Conservation (phyloP, 768 basidiomycete species). For the Lactarius evosmus region DNA sequence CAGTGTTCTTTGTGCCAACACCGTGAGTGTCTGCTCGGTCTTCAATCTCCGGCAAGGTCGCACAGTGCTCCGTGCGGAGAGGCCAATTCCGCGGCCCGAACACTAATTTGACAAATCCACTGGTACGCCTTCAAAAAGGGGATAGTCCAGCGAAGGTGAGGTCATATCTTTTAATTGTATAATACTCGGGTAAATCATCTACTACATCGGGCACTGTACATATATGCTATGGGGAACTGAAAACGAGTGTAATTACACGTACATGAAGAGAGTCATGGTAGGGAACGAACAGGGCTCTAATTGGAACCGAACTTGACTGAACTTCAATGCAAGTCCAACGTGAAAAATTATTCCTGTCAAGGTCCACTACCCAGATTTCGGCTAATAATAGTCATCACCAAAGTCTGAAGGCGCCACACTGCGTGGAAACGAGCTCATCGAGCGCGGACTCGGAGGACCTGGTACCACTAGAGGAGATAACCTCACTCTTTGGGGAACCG, state of each 20-base stretch:
- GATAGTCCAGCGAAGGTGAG: background rate
- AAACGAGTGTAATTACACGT: constrained; percentile 13
- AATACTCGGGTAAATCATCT: background rate
- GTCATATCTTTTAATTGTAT: background rate
- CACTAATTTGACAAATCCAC: constrained; percentile 9
- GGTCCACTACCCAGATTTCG: background rate
- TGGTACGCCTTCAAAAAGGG: background rate
- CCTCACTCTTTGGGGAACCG: constrained; percentile 2
- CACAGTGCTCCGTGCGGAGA: no score
- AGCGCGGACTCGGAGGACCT: constrained; percentile 6
- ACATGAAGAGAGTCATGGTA: background rate
- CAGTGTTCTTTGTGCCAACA: constrained; percentile 4
- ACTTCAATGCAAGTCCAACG: background rate
- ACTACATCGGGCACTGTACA: background rate
- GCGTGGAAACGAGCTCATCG: constrained; percentile 17
- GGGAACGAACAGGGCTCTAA: background rate
- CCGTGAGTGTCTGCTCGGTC: background rate
- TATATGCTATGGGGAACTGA: background rate
- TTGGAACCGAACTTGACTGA: background rate
- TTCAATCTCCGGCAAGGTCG: background rate
- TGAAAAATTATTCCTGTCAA: background rate
- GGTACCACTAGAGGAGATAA: background rate
- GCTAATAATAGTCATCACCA: constrained; percentile 10
- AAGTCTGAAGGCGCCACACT: constrained; percentile 18
- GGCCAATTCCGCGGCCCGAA: constrained; percentile 1